Conservation (phyloP, 1,139 yeast genomes). For the Taphrina betulina region DNA sequence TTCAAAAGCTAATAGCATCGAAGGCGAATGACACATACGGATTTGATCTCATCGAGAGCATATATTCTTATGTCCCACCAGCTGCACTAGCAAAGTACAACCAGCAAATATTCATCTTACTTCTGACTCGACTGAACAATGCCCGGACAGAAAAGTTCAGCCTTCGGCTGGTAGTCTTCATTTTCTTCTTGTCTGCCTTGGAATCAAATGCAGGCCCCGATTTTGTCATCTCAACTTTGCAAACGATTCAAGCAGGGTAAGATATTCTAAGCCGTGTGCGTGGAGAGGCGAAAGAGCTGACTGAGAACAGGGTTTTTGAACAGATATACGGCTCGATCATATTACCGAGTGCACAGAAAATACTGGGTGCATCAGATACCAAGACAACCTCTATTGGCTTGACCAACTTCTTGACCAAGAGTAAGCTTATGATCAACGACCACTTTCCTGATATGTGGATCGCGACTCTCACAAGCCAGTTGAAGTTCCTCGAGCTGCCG, state of each 20-base stretch:
- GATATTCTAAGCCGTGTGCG: no score
- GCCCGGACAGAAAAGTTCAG: constrained; percentile 81
- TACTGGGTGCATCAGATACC: constrained; percentile 69
- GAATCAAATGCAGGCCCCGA: constrained; percentile 50
- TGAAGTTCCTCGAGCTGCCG: constrained; percentile 38
- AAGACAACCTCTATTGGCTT: constrained; percentile 76
- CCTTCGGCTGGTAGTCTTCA: constrained; percentile 57
- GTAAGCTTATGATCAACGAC: constrained; percentile 1
- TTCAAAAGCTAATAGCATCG: constrained; percentile 86
- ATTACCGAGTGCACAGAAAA: constrained; percentile 62
- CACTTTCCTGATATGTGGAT: constrained; percentile 33
- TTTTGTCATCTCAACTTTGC: constrained; percentile 59
- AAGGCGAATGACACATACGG: constrained; percentile 78
- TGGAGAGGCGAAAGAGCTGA: no score
- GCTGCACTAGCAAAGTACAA: constrained; percentile 54
- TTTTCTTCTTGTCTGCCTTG: constrained; percentile 61
- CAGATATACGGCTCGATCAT: constrained; percentile 65
- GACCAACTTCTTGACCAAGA: constrained; percentile 53
- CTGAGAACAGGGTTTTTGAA: constrained; percentile 54
- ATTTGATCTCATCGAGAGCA: constrained; percentile 74
- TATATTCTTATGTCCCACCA: constrained; percentile 60
- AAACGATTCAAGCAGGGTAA: constrained; percentile 54
- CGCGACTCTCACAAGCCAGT: constrained; percentile 49
- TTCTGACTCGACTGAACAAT: constrained; percentile 75
- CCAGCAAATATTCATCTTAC: constrained; percentile 69